These are phyloP conservation scores for Begonia masoniana DNA, from an alignment of 306 rosid species.

Conservation along the genomic window DNA sequence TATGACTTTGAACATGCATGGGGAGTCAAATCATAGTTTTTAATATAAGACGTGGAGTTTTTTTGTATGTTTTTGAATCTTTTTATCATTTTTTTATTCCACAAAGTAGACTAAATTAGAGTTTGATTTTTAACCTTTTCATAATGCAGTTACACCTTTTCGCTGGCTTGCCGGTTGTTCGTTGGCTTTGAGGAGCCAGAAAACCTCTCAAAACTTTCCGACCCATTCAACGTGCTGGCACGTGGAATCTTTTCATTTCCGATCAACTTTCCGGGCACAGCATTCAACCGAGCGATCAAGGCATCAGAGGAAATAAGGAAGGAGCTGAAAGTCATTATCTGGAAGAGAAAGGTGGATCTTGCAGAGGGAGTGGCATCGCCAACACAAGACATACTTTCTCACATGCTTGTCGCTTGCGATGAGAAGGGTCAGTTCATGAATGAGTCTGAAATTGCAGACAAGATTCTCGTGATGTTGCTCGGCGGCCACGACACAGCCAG, in stretches of 20 bases:
- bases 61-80: no score
- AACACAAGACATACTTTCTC: conserved; percentile 72
- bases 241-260: conserved; percentile 64
- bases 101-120: no score
- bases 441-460: conserved; percentile 6
- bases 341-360: conserved; percentile 49
- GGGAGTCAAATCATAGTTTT: no score
- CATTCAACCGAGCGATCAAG: conserved; percentile 48
- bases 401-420: conserved; percentile 38
- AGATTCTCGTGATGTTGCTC: conserved; percentile 2
- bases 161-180: conserved; percentile 64
- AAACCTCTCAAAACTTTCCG: conserved; percentile 29
- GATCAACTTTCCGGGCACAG: conserved; percentile 63
- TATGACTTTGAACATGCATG: no score
- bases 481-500: conserved; percentile 8
- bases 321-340: conserved; percentile 41
- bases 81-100: no score
- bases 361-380: conserved; percentile 39
- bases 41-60: no score
- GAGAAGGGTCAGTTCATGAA: conserved; percentile 6
- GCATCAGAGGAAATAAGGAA: conserved; percentile 42
- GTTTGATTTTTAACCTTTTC: no score
- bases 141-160: conserved; percentile 50
- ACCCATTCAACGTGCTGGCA: conserved; percentile 37
- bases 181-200: conserved; percentile 47